Evolutionary conservation across 2,329 filamentous ascomycete genomes (phyloP), one percentile per base, ranked within the genome.

Genomic region (Sporothrix sp.): DNA sequence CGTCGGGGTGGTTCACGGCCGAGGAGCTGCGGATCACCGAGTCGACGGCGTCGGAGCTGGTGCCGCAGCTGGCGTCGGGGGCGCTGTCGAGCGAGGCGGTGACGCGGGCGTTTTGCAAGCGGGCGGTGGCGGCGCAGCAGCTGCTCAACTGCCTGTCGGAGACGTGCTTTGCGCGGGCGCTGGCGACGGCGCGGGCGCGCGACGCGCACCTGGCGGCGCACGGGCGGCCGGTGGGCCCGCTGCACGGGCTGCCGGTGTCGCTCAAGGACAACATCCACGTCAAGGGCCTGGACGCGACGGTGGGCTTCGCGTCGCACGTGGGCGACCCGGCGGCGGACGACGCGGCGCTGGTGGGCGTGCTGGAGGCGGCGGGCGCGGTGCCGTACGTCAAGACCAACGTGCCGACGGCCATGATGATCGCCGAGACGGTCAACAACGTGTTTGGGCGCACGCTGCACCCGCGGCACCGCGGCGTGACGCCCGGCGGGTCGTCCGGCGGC

Each of bases 201-300:
- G 80, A 84, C 58, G 65, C 67, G n/a, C 63, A 78, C 52, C 56
- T 78, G 1, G 63, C 65, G n/a, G 58, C 58, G 28, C 73, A 71
- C 1, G 71, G 74, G 9, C 65, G 74, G 33, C 64, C 69, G 0
- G 20, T 70, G 1, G 84, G 84, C 0, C 82, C 83, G 2, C 70
- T 88, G 1, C 84, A 87, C 62, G 84, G 62, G 52, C 68, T 84
- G 1, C 80, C 80, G 3, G 64, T 83, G 27, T 80, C 81, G 0
- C 71, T 88, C 42, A 88, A 88, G 59, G 84, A 87, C 65, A 81
- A 82, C 59, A 82, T 86, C 68, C 75, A 85, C 52, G 66, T 85
- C 13, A 61, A 63, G 2, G 79, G 79, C 6, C 69, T 79, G 11
- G 79, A 82, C 55, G 69, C 77, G 20, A 81, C 79, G 0, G 71